These are phyloP conservation scores for Populus tremula DNA, from an alignment of 345 rosid species.

Conservation along the genomic window DNA sequence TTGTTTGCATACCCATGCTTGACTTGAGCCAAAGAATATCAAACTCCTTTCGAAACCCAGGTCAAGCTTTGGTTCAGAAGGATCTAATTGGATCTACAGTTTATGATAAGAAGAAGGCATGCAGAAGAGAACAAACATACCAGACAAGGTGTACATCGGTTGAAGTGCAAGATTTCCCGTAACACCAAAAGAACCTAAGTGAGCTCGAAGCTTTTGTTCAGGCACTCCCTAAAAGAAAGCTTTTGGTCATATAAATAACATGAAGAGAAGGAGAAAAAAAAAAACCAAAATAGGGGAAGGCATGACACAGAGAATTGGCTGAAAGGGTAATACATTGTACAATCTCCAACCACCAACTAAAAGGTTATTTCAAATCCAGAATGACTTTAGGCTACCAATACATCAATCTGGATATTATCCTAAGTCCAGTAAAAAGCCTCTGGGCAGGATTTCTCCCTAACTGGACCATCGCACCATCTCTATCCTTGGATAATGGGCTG, in stretches of 20 bases:
- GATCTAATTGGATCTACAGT: neutral
- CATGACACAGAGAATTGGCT: neutral
- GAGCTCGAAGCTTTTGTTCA: conserved; percentile 87
- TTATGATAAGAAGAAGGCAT: neutral
- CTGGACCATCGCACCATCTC: neutral
- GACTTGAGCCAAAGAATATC: neutral
- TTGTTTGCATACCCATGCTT: neutral
- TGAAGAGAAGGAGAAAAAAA: neutral
- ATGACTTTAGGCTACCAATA: neutral
- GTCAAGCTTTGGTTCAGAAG: neutral
- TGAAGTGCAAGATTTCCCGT: conserved; percentile 98
- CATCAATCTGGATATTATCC: neutral
- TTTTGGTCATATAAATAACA: neutral
- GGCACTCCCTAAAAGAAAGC: conserved; percentile 76
- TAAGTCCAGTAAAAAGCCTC: neutral
- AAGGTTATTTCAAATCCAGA: neutral
- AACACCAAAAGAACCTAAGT: conserved; percentile 95
- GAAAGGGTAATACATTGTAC: neutral
- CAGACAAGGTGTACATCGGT: conserved; percentile 97
- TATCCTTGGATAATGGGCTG: neutral
- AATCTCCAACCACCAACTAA: neutral
- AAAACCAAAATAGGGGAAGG: neutral
- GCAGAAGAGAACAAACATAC: conserved; percentile 32
- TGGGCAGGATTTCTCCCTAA: neutral
- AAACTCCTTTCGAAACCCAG: neutral